Conservation (phyloP, 2,329 filamentous ascomycete species). For the Xylaria digitata region DNA sequence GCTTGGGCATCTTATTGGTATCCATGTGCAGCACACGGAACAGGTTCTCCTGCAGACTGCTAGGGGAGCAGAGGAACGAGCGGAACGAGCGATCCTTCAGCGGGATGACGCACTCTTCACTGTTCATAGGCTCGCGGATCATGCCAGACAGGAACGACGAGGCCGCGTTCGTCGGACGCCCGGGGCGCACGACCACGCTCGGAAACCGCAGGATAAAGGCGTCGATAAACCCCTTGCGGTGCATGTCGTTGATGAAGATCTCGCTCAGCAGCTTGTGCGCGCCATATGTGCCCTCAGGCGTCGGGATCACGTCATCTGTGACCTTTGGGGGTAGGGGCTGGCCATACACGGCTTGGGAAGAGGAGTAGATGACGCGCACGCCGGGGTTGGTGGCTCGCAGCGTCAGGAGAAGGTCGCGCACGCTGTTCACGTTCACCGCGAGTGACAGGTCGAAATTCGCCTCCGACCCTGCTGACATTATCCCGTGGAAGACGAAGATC, state of each 20-base stretch:
- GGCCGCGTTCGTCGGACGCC: constrained; percentile 69
- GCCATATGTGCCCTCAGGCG: constrained; percentile 71
- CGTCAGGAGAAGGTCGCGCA: constrained; percentile 62
- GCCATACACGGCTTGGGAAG: constrained; percentile 72
- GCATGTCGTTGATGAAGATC: constrained; percentile 71
- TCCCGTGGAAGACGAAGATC: constrained; percentile 72
- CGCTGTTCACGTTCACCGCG: constrained; percentile 70
- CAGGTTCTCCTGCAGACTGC: constrained; percentile 64
- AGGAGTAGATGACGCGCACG: constrained; percentile 69
- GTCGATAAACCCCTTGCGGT: constrained; percentile 67
- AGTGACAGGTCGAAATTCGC: constrained; percentile 69
- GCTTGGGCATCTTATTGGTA: constrained; percentile 54
- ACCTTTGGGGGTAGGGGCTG: constrained; percentile 65
- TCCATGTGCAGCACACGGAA: constrained; percentile 57
- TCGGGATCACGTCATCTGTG: constrained; percentile 63
- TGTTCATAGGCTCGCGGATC: constrained; percentile 70
- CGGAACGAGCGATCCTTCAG: constrained; percentile 61
- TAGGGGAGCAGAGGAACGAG: constrained; percentile 66
- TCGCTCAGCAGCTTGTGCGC: constrained; percentile 73
- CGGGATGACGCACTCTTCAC: constrained; percentile 64
- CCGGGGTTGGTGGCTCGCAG: constrained; percentile 63
- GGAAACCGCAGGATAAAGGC: constrained; percentile 70
- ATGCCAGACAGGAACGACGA: constrained; percentile 73
- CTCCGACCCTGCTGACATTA: constrained; percentile 74
- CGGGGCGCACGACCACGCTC: constrained; percentile 70